Evolutionary conservation across 345 rosid species (phyloP).

Genomic region (Hevea brasiliensis): DNA sequence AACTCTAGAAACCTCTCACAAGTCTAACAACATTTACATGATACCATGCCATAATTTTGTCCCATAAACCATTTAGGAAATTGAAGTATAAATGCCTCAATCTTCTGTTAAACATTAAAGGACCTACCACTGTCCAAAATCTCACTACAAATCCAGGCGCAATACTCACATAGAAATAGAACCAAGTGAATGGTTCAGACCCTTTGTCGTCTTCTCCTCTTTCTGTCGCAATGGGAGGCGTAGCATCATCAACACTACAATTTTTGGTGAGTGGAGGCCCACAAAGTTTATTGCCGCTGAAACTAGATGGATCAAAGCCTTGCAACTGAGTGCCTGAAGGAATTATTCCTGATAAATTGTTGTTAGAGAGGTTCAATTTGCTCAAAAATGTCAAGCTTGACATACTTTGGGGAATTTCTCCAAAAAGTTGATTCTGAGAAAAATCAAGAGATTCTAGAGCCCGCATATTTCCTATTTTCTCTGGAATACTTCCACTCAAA

Average conservation of each 20-base stretch:
- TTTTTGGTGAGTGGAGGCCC: not conserved
- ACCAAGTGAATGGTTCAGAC: not conserved
- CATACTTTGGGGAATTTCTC: constrained; percentile 27
- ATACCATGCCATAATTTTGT: not conserved
- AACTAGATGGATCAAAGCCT: constrained; percentile 3
- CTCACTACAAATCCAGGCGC: not conserved
- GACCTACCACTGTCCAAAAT: not conserved
- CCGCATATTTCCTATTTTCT: constrained; percentile 19
- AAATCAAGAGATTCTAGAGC: constrained; percentile 26
- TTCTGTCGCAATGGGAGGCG: not conserved
- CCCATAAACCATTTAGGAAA: too few relatives aligned
- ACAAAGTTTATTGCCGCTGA: constrained; percentile 1
- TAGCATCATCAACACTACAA: not conserved
- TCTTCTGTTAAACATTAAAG: not conserved
- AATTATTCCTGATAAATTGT: constrained; percentile 14
- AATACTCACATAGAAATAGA: not conserved
- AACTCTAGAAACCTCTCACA: too few relatives aligned
- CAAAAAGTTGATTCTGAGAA: constrained; percentile 14
- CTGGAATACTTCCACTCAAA: constrained; percentile 19
- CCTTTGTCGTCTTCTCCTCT: not conserved
- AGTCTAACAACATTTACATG: too few relatives aligned
- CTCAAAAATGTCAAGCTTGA: constrained; percentile 15
- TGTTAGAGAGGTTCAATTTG: not conserved
- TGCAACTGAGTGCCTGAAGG: constrained; percentile 17
- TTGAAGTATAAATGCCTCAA: too few relatives aligned